Percentiles rank a stretch among this genome's conserved stretches.
Evolutionary conservation across 2,329 filamentous ascomycete genomes (phyloP).

Genomic region (Malbranchea zuffiana): DNA sequence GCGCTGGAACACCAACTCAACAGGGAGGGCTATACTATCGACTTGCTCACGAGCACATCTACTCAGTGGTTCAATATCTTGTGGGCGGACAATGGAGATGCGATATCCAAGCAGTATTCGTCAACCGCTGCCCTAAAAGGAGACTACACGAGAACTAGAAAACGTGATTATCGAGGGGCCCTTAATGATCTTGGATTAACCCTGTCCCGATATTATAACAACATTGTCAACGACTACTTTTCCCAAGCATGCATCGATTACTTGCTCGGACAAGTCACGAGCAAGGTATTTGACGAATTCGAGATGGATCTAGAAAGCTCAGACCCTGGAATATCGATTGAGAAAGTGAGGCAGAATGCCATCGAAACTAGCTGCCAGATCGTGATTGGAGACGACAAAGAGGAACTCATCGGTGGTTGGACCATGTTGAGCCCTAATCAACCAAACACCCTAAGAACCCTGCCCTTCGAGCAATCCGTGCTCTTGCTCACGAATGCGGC

Average conservation of each 20-base stretch:
- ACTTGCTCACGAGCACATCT: slow-evolving; percentile 61
- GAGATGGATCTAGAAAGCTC: slow-evolving; percentile 86
- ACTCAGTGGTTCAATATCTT: slow-evolving; percentile 91
- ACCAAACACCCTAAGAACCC: slow-evolving; percentile 56
- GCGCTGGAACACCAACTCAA: slow-evolving; percentile 71
- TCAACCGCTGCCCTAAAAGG: slow-evolving; percentile 93
- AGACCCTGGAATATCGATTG: slow-evolving; percentile 79
- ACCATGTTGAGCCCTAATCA: slow-evolving; percentile 67
- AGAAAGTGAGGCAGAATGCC: slow-evolving; percentile 73
- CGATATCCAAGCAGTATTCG: slow-evolving; percentile 89
- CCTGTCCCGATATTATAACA: slow-evolving; percentile 62
- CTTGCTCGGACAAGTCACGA: slow-evolving; percentile 76
- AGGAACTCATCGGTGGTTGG: slow-evolving; percentile 84
- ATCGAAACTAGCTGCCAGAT: slow-evolving; percentile 82
- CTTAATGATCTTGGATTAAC: slow-evolving; percentile 85
- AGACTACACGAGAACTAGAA: slow-evolving; percentile 85
- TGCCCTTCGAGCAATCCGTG: slow-evolving; percentile 79
- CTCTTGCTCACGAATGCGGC: slow-evolving; percentile 75
- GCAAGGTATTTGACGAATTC: slow-evolving; percentile 83
- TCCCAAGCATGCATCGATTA: slow-evolving; percentile 93
- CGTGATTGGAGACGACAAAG: slow-evolving; percentile 69
- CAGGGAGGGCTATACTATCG: slow-evolving; percentile 63
- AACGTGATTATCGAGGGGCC: slow-evolving; percentile 81
- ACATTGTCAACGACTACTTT: slow-evolving; percentile 97
- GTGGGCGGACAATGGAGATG: slow-evolving; percentile 97